Conservation (phyloP, 345 rosid genomes). For the Euphorbia pulcherrima region DNA sequence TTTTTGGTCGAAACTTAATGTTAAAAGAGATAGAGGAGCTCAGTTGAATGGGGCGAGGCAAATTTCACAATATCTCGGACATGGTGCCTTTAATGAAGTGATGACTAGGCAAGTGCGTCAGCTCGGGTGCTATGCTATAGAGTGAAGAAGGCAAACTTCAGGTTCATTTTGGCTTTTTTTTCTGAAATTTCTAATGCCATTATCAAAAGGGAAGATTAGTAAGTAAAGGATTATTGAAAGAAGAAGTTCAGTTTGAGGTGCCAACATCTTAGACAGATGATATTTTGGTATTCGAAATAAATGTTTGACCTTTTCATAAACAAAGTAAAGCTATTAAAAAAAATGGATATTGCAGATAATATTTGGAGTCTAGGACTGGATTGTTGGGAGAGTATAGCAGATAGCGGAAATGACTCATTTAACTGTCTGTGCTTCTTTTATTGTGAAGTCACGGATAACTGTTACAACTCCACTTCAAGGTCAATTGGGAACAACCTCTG, state of each 20-base stretch:
- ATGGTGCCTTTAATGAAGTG: background rate
- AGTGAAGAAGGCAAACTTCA: background rate
- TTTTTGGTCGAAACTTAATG: background rate
- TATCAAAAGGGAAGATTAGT: background rate
- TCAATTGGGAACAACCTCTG: too few species aligned
- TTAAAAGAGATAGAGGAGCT: too few species aligned
- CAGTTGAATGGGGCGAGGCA: background rate
- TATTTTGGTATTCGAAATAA: too few species aligned
- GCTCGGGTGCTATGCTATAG: background rate
- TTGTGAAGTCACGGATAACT: too few species aligned
- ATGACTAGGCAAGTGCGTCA: background rate
- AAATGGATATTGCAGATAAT: background rate
- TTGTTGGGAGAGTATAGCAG: too few species aligned
- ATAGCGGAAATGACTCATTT: too few species aligned
- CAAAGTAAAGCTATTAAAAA: background rate
- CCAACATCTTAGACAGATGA: background rate
- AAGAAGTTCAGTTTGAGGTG: background rate
- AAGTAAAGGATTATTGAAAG: background rate
- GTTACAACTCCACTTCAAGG: too few species aligned
- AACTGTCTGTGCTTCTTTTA: too few species aligned
- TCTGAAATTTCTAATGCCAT: background rate
- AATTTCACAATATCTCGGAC: background rate
- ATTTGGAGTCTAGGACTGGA: too few species aligned
- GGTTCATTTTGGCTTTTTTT: background rate
- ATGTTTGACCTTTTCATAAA: too few species aligned